Conservation (phyloP, 768 basidiomycete genomes). For the Hortiboletus flavorubellus region DNA sequence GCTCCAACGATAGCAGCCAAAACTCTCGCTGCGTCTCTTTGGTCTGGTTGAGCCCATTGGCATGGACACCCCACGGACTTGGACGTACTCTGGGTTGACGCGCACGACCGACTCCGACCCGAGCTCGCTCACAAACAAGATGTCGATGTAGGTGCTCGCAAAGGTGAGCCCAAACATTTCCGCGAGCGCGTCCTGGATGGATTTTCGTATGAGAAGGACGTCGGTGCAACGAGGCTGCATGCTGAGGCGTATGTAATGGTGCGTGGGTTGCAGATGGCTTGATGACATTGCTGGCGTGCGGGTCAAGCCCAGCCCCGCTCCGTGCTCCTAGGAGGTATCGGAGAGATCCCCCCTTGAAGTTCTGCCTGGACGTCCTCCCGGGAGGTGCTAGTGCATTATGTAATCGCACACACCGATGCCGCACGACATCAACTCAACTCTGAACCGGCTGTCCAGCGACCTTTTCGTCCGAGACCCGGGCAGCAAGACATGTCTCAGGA, state of each 20-base stretch:
- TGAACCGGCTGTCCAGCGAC: not conserved
- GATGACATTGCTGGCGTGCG: conserved; percentile 8
- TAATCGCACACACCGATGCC: conserved; percentile 18
- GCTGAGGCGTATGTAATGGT: conserved; percentile 23
- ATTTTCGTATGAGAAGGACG: conserved; percentile 47
- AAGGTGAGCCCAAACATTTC: conserved; percentile 54
- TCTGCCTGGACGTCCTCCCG: too few relatives aligned
- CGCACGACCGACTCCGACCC: conserved; percentile 25
- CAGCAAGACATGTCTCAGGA: conserved; percentile 17
- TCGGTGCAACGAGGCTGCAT: conserved; percentile 33
- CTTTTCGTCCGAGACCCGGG: not conserved
- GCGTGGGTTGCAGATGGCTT: conserved; percentile 21
- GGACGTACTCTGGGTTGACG: conserved; percentile 18
- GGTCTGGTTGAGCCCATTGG: not conserved
- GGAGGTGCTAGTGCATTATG: conserved; percentile 9
- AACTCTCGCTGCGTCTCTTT: conserved; percentile 24
- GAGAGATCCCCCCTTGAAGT: not conserved
- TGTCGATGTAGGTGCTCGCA: conserved; percentile 52
- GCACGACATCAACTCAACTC: conserved; percentile 10
- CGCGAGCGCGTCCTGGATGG: conserved; percentile 51
- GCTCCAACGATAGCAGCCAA: conserved; percentile 25
- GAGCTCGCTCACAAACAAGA: conserved; percentile 45
- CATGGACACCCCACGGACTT: not conserved
- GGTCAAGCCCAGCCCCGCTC: not conserved
- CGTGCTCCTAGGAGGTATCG: not conserved